Conservation (phyloP, 345 rosid species). For the Chamaenerion angustifolium region DNA sequence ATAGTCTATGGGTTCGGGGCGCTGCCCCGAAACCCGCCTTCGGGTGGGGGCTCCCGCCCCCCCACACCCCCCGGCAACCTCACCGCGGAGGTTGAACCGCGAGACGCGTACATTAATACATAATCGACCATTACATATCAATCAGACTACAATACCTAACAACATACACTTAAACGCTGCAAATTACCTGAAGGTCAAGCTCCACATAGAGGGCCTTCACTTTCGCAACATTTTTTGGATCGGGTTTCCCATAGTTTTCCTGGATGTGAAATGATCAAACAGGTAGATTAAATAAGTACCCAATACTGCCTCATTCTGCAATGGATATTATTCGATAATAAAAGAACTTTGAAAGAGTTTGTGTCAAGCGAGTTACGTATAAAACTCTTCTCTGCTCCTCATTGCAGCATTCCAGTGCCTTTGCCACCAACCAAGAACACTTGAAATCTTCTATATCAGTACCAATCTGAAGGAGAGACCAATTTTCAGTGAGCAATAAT, state of each 20-base stretch:
- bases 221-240: constrained; percentile 42
- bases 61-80: too few species aligned
- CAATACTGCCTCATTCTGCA: not conserved
- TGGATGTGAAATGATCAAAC: constrained; percentile 9
- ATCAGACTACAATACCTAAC: too few species aligned
- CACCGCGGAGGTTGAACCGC: too few species aligned
- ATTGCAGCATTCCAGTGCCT: constrained; percentile 51
- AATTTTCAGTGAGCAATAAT: not conserved
- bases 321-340: not conserved
- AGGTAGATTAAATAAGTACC: not conserved
- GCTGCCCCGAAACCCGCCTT: too few species aligned
- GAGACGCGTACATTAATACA: too few species aligned
- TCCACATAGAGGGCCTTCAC: constrained; percentile 61
- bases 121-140: too few species aligned
- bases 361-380: constrained; percentile 15
- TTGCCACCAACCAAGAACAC: constrained; percentile 85
- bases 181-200: constrained; percentile 55
- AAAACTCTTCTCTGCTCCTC: constrained; percentile 52
- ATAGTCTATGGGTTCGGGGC: too few species aligned
- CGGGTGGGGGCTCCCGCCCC: too few species aligned
- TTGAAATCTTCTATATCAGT: constrained; percentile 81
- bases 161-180: too few species aligned
- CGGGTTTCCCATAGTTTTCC: constrained; percentile 74
- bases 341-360: not conserved
- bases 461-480: constrained; percentile 34